Conservation (phyloP, 139 green algal species). For the Chlamydomonas urium region DNA sequence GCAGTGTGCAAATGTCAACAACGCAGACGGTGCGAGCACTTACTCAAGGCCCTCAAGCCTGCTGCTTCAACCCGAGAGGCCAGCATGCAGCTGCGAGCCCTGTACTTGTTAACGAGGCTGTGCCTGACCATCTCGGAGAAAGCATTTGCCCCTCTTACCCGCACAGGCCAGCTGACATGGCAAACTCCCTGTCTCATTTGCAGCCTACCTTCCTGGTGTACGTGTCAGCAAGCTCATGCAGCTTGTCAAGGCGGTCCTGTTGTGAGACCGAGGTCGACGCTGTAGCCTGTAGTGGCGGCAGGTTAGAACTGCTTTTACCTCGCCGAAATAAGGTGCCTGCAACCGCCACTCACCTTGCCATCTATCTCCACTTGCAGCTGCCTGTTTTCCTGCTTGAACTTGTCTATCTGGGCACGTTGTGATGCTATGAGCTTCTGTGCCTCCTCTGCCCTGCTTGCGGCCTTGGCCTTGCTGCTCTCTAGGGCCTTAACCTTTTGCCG, state of each 20-base stretch:
- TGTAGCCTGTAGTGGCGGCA: background rate
- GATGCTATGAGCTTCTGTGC: background rate
- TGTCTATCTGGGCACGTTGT: conserved; percentile 1
- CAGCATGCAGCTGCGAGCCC: background rate
- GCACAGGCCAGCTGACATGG: background rate
- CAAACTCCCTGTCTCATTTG: background rate
- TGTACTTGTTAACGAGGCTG: background rate
- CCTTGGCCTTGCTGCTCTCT: background rate
- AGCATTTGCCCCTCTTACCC: background rate
- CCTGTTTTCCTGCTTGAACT: conserved; percentile 10
- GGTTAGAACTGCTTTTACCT: background rate
- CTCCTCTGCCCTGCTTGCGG: background rate
- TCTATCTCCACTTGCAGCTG: conserved; percentile 1
- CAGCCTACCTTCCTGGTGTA: conserved; percentile 33
- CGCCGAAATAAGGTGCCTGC: background rate
- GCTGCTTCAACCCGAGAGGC: background rate
- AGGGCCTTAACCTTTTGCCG: background rate
- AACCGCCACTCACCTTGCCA: background rate
- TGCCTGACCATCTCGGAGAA: background rate
- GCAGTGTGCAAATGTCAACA: background rate
- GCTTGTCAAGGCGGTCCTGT: conserved; percentile 30
- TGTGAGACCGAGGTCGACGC: conserved; percentile 1
- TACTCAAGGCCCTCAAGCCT: background rate
- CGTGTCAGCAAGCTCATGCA: conserved; percentile 36
- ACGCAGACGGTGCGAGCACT: background rate